These are phyloP conservation scores for Lathyrus aphaca DNA, from an alignment of 306 rosid genomes.

Conservation along the genomic window DNA sequence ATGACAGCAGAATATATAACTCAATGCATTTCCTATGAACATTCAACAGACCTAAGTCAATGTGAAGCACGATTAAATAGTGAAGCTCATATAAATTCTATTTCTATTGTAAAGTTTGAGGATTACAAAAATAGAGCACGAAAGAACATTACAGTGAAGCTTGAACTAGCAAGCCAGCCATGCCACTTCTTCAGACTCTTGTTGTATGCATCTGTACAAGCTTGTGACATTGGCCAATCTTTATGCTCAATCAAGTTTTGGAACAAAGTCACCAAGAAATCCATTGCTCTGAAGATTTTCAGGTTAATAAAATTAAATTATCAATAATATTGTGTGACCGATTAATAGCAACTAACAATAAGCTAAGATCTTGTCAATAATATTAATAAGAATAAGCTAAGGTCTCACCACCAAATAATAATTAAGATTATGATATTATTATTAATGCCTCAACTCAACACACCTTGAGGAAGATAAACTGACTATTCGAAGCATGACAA, in stretches of 20 bases:
- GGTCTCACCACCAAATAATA: constrained; percentile 4
- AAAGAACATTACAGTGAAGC: constrained; percentile 62
- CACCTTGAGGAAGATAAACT: constrained; percentile 12
- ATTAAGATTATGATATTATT: constrained; percentile 38
- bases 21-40: constrained; percentile 23
- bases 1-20: constrained; percentile 28
- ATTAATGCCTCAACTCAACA: constrained; percentile 1
- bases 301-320: constrained; percentile 23
- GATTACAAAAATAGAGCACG: constrained; percentile 34
- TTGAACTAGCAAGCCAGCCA: constrained; percentile 98
- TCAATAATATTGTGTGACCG: not conserved
- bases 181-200: constrained; percentile 94
- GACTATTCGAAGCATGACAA: constrained; percentile 2
- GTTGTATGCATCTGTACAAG: constrained; percentile 84
- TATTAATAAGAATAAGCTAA: constrained; percentile 15
- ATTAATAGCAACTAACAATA: constrained; percentile 26
- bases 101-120: constrained; percentile 32
- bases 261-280: constrained; percentile 87
- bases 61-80: constrained; percentile 5
- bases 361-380: not conserved
- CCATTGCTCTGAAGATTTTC: constrained; percentile 83
- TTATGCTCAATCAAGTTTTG: constrained; percentile 75
- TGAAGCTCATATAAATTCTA: not conserved
- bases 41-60: constrained; percentile 6
- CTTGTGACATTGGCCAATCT: constrained; percentile 93